Conservation (phyloP, 768 basidiomycete genomes). For the Tricholoma sp. region DNA sequence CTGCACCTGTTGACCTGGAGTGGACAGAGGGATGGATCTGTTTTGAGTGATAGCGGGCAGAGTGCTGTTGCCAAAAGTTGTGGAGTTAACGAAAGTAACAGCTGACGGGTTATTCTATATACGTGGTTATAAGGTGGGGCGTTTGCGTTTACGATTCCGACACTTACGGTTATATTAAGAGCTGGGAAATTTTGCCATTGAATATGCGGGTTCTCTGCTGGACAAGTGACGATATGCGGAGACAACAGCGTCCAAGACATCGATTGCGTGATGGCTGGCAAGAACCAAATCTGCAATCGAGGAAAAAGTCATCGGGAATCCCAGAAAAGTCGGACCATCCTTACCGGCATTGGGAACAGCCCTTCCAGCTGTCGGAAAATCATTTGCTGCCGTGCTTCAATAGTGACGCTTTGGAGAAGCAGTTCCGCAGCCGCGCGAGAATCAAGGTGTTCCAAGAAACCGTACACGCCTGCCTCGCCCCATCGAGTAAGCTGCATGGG, state of each 20-base stretch:
- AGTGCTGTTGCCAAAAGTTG: slow-evolving; percentile 2
- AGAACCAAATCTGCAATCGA: slow-evolving; percentile 32
- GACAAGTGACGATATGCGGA: slow-evolving; percentile 48
- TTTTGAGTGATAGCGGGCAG: slow-evolving; percentile 50
- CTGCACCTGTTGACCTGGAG: slow-evolving; percentile 38
- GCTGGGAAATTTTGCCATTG: slow-evolving; percentile 4
- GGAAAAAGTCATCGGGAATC: background rate
- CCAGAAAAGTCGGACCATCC: background rate
- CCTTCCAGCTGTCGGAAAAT: slow-evolving; percentile 9
- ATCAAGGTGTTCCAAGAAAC: slow-evolving; percentile 9
- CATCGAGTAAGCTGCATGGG: slow-evolving; percentile 36
- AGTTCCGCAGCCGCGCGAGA: slow-evolving; percentile 8
- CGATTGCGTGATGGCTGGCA: slow-evolving; percentile 28
- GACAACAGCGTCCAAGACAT: slow-evolving; percentile 54
- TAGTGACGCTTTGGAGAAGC: slow-evolving; percentile 7
- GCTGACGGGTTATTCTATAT: slow-evolving; percentile 28
- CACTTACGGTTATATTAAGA: slow-evolving; percentile 31
- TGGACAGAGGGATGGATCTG: slow-evolving; percentile 40
- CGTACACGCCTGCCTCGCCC: slow-evolving; percentile 34
- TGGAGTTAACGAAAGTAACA: slow-evolving; percentile 19
- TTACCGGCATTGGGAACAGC: slow-evolving; percentile 7
- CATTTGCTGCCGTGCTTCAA: slow-evolving; percentile 9
- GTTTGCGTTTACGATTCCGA: background rate
- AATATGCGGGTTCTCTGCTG: slow-evolving; percentile 12
- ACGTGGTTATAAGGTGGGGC: background rate